Conservation (phyloP, 2,329 filamentous ascomycete species). For the Aspergillus hortae region DNA sequence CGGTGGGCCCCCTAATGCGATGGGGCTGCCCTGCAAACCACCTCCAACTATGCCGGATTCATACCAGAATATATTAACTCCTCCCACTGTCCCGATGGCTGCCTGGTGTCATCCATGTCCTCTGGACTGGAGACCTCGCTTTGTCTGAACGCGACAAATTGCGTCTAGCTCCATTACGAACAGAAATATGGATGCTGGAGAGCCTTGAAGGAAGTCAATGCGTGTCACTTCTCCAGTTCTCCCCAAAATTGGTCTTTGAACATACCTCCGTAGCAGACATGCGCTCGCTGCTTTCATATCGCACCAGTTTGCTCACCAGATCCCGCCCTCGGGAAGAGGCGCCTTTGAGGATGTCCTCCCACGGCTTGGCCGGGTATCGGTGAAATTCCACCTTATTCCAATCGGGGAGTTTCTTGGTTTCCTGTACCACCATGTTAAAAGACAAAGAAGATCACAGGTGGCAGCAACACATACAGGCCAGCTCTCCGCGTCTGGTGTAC, state of each 20-base stretch:
- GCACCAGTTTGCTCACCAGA: conserved; percentile 65
- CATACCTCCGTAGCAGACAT: conserved; percentile 63
- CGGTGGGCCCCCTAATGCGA: neutral
- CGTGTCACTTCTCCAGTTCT: no score
- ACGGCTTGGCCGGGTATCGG: conserved; percentile 63
- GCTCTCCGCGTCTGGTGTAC: conserved; percentile 71
- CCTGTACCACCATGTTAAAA: conserved; percentile 21
- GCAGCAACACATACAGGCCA: conserved; percentile 68
- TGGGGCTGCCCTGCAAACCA: neutral
- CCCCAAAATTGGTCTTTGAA: neutral
- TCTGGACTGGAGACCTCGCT: neutral
- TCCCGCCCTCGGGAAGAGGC: conserved; percentile 58
- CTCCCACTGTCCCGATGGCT: neutral
- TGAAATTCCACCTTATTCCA: conserved; percentile 85
- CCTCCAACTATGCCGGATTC: neutral
- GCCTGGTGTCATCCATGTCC: neutral
- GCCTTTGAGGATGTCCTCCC: conserved; percentile 66
- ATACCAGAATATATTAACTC: neutral
- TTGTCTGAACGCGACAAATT: neutral
- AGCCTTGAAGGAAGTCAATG: conserved; percentile 23
- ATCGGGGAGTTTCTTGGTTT: conserved; percentile 61
- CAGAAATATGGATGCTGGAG: conserved; percentile 38
- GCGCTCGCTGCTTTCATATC: conserved; percentile 67
- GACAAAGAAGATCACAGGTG: neutral
- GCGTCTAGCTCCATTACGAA: neutral